Percentiles rank a stretch among this genome's conserved stretches.
phyloP scores from a whole-genome alignment of 257 asterid genomes.

The Solanum bulbocastanum region DNA sequence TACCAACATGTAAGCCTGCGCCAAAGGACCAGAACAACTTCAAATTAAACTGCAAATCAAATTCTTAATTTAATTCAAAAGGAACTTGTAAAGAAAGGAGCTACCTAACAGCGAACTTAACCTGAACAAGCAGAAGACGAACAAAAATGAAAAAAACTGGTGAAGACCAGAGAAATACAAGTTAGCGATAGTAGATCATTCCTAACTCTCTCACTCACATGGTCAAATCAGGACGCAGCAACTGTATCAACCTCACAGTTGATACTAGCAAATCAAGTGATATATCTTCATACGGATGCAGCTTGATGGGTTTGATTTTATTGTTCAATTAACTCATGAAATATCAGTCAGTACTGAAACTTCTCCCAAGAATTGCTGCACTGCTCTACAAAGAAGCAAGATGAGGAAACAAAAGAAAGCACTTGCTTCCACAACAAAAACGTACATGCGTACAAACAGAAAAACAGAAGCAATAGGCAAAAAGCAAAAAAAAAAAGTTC shows the following conservation, averaged over 20 bases:
- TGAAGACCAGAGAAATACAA: not conserved
- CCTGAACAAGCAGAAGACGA: not conserved
- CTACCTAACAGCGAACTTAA: not conserved
- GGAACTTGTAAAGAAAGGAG: not conserved
- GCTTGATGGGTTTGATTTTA: not conserved
- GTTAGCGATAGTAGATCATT: not conserved
- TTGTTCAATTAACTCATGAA: not conserved
- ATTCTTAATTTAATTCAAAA: not conserved
- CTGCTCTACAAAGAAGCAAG: not conserved
- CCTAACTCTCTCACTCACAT: not conserved
- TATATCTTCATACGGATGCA: not conserved
- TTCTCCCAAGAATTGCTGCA: not conserved
- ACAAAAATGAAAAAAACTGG: not conserved
- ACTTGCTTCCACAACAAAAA: not conserved
- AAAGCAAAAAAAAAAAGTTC: not conserved
- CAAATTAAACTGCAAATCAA: not conserved
- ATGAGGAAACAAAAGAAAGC: not conserved
- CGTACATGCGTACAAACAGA: not conserved
- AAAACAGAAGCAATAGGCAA: not conserved
- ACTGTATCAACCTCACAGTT: not conserved
- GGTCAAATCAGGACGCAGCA: not conserved
- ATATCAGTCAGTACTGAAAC: not conserved
- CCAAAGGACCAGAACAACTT: conserved; percentile 1
- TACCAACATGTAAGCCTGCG: conserved; percentile 76
- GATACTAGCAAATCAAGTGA: not conserved